These are phyloP conservation scores for Fragaria nilgerrensis DNA, from an alignment of 306 rosid genomes.

Conservation along the genomic window DNA sequence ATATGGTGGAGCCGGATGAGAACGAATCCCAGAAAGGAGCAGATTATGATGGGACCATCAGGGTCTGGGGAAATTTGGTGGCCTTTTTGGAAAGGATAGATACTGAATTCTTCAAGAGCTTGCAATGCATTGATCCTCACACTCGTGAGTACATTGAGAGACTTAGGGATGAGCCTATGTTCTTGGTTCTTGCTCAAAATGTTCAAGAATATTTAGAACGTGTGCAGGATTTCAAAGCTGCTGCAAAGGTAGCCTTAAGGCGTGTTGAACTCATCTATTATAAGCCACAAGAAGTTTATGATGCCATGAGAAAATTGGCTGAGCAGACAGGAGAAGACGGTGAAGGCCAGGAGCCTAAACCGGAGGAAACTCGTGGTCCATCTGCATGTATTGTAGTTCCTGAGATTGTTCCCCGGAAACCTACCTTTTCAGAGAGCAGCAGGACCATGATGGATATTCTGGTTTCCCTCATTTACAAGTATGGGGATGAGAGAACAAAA, in stretches of 20 bases:
- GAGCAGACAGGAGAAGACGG: constrained; percentile 55
- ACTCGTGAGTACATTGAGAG: constrained; percentile 97
- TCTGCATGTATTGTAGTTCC: constrained; percentile 75
- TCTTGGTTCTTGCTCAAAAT: constrained; percentile 88
- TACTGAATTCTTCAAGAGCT: constrained; percentile 84
- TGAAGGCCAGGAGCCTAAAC: constrained; percentile 52
- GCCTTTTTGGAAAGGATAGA: constrained; percentile 84
- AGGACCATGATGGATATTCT: constrained; percentile 75
- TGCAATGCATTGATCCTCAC: constrained; percentile 97
- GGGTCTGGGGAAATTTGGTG: constrained; percentile 90
- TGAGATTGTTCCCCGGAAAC: constrained; percentile 77
- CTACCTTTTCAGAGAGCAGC: constrained; percentile 79
- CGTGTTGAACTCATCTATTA: constrained; percentile 84
- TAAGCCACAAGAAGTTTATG: constrained; percentile 95
- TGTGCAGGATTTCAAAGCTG: constrained; percentile 57
- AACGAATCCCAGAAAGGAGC: constrained; percentile 81
- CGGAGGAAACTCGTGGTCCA: constrained; percentile 63
- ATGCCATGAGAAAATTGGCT: constrained; percentile 87
- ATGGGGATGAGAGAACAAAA: constrained; percentile 90
- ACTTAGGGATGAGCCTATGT: constrained; percentile 80
- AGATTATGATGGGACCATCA: constrained; percentile 69
- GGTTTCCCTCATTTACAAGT: constrained; percentile 75
- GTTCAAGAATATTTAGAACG: constrained; percentile 88
- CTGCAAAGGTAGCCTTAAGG: constrained; percentile 80
- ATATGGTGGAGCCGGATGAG: constrained; percentile 79